A percentile compares a stretch with the other conserved stretches of the same genome.
These are phyloP conservation scores for Yarrowia osloensis DNA, from an alignment of 805 yeast genomes.

Conservation along the genomic window DNA sequence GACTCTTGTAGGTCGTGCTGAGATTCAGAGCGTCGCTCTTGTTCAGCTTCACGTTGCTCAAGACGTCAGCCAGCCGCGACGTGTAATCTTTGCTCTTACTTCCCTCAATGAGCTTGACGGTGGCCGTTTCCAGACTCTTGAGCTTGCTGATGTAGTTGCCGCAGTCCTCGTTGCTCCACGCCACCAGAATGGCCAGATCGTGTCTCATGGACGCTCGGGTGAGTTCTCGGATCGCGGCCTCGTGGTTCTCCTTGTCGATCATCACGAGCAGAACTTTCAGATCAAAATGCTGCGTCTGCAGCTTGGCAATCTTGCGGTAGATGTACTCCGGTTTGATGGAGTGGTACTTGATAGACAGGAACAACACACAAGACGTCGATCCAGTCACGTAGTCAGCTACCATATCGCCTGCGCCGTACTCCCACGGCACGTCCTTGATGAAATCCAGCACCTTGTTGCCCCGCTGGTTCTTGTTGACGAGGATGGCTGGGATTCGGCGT, in stretches of 20 bases:
- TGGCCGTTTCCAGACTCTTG: conserved; percentile 38
- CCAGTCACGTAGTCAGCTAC: conserved; percentile 43
- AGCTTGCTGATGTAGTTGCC: conserved; percentile 42
- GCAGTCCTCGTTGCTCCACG: conserved; percentile 44
- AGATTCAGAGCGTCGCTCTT: conserved; percentile 42
- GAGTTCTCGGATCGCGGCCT: conserved; percentile 41
- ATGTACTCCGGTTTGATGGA: conserved; percentile 46
- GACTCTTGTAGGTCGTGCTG: conserved; percentile 38
- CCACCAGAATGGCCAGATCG: conserved; percentile 41
- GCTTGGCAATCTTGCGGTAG: conserved; percentile 41
- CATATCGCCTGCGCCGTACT: conserved; percentile 33
- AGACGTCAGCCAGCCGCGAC: conserved; percentile 39
- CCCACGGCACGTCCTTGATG: conserved; percentile 35
- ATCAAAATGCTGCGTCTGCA: conserved; percentile 37
- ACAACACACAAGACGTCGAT: conserved; percentile 41
- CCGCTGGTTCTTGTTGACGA: conserved; percentile 34
- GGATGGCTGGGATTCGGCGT: conserved; percentile 2
- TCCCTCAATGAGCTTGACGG: conserved; percentile 40
- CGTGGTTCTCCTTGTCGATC: conserved; percentile 45
- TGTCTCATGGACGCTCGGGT: conserved; percentile 41
- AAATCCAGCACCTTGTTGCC: conserved; percentile 39
- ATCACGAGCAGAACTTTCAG: conserved; percentile 40
- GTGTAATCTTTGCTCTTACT: conserved; percentile 36
- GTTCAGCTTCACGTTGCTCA: conserved; percentile 43
- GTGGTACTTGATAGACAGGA: conserved; percentile 41